Conservation (phyloP, 1,284 basidiomycete species). For the Caloboletus firmus region DNA sequence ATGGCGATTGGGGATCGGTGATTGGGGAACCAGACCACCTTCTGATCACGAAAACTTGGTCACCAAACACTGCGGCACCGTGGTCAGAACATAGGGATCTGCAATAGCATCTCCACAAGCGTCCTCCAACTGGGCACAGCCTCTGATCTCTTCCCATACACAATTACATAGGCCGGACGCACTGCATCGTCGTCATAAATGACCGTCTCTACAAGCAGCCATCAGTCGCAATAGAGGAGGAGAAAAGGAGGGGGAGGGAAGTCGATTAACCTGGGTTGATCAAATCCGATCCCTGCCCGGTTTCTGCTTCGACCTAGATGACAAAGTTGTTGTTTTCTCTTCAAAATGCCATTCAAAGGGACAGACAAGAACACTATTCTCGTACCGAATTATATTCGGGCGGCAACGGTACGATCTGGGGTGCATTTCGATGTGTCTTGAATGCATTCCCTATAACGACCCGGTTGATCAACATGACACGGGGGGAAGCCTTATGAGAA, state of each 20-base stretch:
- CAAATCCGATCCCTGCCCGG: constrained; percentile 16
- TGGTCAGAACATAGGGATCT: constrained; percentile 8
- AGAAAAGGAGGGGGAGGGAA: background rate
- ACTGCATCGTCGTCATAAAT: constrained; percentile 20
- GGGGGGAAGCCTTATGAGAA: constrained; percentile 37
- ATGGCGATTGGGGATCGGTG: background rate
- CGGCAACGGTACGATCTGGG: constrained; percentile 20
- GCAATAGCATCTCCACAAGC: background rate
- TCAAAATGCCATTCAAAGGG: background rate
- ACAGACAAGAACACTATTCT: background rate
- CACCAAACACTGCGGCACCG: background rate
- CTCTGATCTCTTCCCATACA: constrained; percentile 12
- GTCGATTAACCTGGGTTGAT: constrained; percentile 14
- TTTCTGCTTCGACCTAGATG: constrained; percentile 14
- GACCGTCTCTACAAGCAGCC: constrained; percentile 11
- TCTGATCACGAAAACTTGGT: background rate
- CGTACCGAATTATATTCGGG: constrained; percentile 16
- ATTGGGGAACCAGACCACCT: background rate
- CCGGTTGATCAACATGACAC: constrained; percentile 52
- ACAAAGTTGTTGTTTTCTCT: background rate
- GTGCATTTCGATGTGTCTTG: constrained; percentile 44
- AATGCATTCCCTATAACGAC: constrained; percentile 55
- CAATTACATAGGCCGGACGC: constrained; percentile 18
- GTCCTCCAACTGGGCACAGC: constrained; percentile 2
- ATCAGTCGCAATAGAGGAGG: background rate